These are phyloP conservation scores for Wallacemonas sp. DNA, from an alignment of 208 protist genomes.

Conservation along the genomic window DNA sequence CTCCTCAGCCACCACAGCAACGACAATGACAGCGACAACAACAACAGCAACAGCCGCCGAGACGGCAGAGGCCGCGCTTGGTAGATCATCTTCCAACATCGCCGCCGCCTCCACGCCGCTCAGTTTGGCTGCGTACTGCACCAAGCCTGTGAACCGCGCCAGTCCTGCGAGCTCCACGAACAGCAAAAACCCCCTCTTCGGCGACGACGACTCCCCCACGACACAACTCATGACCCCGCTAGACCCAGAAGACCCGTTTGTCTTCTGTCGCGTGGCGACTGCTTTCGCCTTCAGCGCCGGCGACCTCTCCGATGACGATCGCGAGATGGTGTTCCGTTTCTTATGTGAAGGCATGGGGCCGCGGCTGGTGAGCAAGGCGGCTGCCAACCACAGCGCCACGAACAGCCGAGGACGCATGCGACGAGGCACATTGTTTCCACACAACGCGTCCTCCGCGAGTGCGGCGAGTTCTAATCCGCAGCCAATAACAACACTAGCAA, in stretches of 20 bases:
- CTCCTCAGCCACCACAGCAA: too few relatives aligned
- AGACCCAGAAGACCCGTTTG: conserved; percentile 4
- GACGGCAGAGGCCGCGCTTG: not conserved
- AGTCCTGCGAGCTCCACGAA: too few relatives aligned
- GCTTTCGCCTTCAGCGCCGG: conserved; percentile 72
- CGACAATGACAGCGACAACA: too few relatives aligned
- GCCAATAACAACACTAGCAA: not conserved
- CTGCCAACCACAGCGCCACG: too few relatives aligned
- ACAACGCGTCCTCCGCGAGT: not conserved
- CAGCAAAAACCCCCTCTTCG: too few relatives aligned
- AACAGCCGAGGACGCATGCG: not conserved
- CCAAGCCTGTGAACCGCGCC: too few relatives aligned
- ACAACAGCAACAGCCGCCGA: too few relatives aligned
- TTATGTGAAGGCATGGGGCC: conserved; percentile 34
- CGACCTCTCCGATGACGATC: conserved; percentile 29
- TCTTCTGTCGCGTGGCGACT: conserved; percentile 58
- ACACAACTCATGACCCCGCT: not conserved
- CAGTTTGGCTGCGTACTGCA: too few relatives aligned
- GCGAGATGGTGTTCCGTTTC: conserved; percentile 29
- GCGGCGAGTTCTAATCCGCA: not conserved
- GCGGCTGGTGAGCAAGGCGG: not conserved
- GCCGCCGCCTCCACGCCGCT: too few relatives aligned
- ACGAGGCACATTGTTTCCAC: not conserved
- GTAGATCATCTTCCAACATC: not conserved
- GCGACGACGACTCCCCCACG: too few relatives aligned